Evolutionary conservation across 2,329 filamentous ascomycete genomes (phyloP).

Genomic region (Microsporum ferrugineum): DNA sequence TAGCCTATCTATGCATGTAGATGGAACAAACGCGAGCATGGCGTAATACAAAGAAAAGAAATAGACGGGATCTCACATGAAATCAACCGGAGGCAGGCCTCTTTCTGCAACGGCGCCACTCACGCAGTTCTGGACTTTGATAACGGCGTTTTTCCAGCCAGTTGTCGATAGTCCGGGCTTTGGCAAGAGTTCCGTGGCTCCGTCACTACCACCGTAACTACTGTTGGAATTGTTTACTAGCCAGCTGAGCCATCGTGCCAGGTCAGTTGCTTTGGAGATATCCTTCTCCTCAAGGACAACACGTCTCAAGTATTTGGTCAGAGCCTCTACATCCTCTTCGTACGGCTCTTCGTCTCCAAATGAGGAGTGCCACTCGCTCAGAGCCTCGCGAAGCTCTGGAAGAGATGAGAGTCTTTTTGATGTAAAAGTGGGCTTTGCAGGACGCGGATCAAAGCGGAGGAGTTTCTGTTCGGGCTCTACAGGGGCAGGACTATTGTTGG

Average conservation of each 20-base stretch:
- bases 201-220: not conserved
- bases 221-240: slow-evolving; percentile 25
- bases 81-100: slow-evolving; percentile 46
- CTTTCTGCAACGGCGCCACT: slow-evolving; percentile 46
- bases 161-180: not conserved
- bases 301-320: slow-evolving; percentile 58
- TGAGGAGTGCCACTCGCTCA: slow-evolving; percentile 63
- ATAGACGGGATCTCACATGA: slow-evolving; percentile 20
- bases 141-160: slow-evolving; percentile 14
- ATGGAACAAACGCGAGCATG: not conserved
- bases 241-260: slow-evolving; percentile 54
- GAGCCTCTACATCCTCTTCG: slow-evolving; percentile 60
- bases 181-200: not conserved
- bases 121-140: slow-evolving; percentile 26
- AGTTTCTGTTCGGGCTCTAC: slow-evolving; percentile 25
- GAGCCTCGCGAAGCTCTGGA: slow-evolving; percentile 58
- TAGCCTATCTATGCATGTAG: not conserved
- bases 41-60: not conserved
- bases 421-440: slow-evolving; percentile 51
- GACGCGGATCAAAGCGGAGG: slow-evolving; percentile 39
- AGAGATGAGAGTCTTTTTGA: slow-evolving; percentile 44
- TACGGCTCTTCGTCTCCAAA: slow-evolving; percentile 68
- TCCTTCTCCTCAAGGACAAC: slow-evolving; percentile 69
- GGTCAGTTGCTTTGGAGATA: slow-evolving; percentile 58
- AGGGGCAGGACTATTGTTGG: not conserved